Evolutionary conservation across 2,329 filamentous ascomycete genomes (phyloP), one percentile per base, ranked within the genome.

Genomic region (Fusarium falciforme): DNA sequence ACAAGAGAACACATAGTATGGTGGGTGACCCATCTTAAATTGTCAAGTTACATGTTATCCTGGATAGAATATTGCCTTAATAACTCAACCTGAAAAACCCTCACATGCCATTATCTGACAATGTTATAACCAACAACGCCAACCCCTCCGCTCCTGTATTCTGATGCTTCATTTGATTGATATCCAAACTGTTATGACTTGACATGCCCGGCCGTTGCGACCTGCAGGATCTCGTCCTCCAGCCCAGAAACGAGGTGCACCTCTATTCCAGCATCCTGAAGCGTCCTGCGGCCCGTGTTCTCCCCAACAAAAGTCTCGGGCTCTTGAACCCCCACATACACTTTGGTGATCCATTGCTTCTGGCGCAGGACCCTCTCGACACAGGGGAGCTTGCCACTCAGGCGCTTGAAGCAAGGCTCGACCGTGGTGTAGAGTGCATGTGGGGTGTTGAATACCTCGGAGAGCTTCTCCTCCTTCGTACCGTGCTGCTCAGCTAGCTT

Each of bases 281-380:
- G 85, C 80, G 89, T 92, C 76, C 83, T 85, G 77, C 91, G 91
- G 9, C 95, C 95, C 67, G 92, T 89, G 74, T 97, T 98, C 68
- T 93, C 88, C 7, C 91, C 91, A 20, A 98, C 94, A 83, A 98
- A 99, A 35, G 91, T 98, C 77, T 93, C 93, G 0, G 96, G 96
- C 84, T 99, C 96, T 76, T 92, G 88, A 0, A 98, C 93, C 0
- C 96, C 96, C 31, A 97, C 91, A 76, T 96, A 97, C 6, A 99
- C 94, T 55, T 90, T 93, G 70, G 87, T 89, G 65, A 98, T 93
- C 47, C 88, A 90, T 1, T 82, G 84, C 14, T 85, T 85, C 22
- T 93, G 86, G 9, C 85, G 85, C 44, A 97, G 83, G 27, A 99
- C 93, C 62, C 96, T 87, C 76, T 98, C 90, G 9, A 94, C 93